Conservation (phyloP, 768 basidiomycete genomes). For the Tylopilus plumbeoviolaceoides region DNA sequence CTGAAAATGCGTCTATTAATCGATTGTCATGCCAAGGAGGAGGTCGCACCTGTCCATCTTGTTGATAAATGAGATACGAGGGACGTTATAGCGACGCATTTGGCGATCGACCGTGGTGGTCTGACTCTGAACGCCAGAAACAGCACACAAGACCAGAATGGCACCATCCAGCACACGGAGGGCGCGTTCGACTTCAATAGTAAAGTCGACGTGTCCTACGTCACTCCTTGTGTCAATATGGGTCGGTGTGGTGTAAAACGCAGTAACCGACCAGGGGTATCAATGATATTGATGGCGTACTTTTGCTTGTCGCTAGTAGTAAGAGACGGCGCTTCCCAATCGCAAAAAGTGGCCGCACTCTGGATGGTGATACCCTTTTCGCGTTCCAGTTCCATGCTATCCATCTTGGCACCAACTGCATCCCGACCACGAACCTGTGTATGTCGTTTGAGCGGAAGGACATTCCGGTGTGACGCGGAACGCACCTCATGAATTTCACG, state of each 20-base stretch:
- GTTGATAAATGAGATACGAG: constrained; percentile 94
- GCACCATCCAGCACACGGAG: constrained; percentile 96
- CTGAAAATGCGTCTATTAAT: constrained; percentile 35
- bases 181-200: constrained; percentile 97
- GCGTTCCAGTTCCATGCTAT: constrained; percentile 97
- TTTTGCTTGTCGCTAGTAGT: constrained; percentile 64
- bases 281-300: constrained; percentile 96
- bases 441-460: not conserved
- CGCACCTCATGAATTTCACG: constrained; percentile 93
- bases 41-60: constrained; percentile 87
- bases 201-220: constrained; percentile 98
- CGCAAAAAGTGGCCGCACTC: constrained; percentile 96
- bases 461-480: constrained; percentile 4
- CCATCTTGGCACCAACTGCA: constrained; percentile 98
- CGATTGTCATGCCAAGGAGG: not conserved
- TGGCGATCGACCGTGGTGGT: constrained; percentile 98
- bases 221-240: not conserved
- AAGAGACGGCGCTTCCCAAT: constrained; percentile 78
- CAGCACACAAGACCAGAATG: constrained; percentile 92
- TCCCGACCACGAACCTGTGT: constrained; percentile 85
- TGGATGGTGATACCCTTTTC: constrained; percentile 99
- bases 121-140: constrained; percentile 96
- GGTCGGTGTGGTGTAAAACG: not conserved
- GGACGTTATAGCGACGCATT: constrained; percentile 96
- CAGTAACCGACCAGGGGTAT: constrained; percentile 73